phyloP scores from a whole-genome alignment of 352 stramenopile genomes.

The Pythium guiyangense region DNA sequence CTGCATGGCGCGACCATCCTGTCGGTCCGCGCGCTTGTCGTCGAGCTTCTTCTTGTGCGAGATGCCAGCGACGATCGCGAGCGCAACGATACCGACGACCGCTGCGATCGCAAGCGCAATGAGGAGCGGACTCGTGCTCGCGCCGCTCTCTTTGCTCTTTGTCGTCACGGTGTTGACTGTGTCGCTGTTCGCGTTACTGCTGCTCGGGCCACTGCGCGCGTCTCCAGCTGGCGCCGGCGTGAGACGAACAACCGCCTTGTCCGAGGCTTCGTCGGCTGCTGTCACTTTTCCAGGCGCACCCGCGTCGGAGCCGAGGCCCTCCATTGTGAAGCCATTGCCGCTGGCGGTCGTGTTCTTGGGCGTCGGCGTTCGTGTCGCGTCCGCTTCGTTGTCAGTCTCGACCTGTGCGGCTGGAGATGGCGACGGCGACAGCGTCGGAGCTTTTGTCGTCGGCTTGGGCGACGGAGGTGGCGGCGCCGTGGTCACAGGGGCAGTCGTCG shows the following conservation, averaged over 20 bases:
- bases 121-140: conserved; percentile 15
- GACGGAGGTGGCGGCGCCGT: conserved; percentile 5
- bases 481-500: conserved; percentile 11
- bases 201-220: neutral
- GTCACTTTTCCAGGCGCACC: conserved; percentile 6
- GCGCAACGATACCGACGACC: conserved; percentile 9
- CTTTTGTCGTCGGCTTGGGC: conserved; percentile 11
- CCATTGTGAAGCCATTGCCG: conserved; percentile 7
- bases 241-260: neutral
- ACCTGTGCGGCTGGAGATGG: neutral
- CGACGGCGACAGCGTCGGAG: too few relatives aligned
- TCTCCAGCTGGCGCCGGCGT: conserved; percentile 1
- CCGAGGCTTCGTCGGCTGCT: conserved; percentile 4
- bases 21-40: conserved; percentile 17
- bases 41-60: conserved; percentile 19
- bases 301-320: neutral
- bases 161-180: conserved; percentile 9
- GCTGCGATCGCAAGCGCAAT: conserved; percentile 12
- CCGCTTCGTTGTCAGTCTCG: conserved; percentile 4
- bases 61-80: conserved; percentile 12
- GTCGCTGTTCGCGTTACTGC: neutral
- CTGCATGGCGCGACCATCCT: conserved; percentile 2
- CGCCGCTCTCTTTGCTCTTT: conserved; percentile 1
- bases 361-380: neutral
- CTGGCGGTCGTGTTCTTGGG: neutral